A percentile compares a stretch with the other conserved stretches of the same genome.
Evolutionary conservation across 768 basidiomycete species (phyloP).

Genomic region (Russula sp.): DNA sequence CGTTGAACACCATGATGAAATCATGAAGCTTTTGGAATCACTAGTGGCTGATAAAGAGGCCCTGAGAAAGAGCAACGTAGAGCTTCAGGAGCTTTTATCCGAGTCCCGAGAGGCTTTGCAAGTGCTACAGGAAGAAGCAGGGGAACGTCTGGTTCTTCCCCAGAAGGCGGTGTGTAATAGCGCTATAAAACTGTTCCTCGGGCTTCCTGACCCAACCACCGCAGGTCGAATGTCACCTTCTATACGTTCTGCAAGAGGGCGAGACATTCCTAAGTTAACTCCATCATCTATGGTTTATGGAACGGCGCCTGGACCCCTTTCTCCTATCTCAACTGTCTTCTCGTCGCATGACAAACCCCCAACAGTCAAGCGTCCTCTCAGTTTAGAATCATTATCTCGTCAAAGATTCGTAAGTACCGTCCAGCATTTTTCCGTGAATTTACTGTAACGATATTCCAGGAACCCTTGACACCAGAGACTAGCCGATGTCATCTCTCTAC

Average conservation of each 20-base stretch:
- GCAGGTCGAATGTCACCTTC: conserved; percentile 29
- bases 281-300: conserved; percentile 20
- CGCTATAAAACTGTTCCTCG: conserved; percentile 27
- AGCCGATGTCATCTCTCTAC: conserved; percentile 44
- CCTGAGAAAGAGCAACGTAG: conserved; percentile 76
- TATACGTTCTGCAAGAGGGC: not conserved
- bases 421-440: not conserved
- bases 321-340: conserved; percentile 26
- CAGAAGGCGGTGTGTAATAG: conserved; percentile 30
- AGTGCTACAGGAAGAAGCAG: conserved; percentile 66
- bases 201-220: conserved; percentile 3
- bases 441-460: conserved; percentile 33
- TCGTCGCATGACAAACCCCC: conserved; percentile 8
- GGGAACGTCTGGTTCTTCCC: conserved; percentile 52
- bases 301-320: conserved; percentile 26
- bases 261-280: not conserved
- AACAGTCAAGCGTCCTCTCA: conserved; percentile 14
- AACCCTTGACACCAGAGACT: conserved; percentile 49
- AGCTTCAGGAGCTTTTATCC: conserved; percentile 68
- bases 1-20: conserved; percentile 52
- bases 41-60: conserved; percentile 83
- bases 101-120: conserved; percentile 78
- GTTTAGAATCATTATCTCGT: conserved; percentile 28
- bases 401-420: conserved; percentile 38
- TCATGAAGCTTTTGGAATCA: conserved; percentile 72